phyloP scores from a whole-genome alignment of 1,284 basidiomycete species.

The Takashimella koratensis region DNA sequence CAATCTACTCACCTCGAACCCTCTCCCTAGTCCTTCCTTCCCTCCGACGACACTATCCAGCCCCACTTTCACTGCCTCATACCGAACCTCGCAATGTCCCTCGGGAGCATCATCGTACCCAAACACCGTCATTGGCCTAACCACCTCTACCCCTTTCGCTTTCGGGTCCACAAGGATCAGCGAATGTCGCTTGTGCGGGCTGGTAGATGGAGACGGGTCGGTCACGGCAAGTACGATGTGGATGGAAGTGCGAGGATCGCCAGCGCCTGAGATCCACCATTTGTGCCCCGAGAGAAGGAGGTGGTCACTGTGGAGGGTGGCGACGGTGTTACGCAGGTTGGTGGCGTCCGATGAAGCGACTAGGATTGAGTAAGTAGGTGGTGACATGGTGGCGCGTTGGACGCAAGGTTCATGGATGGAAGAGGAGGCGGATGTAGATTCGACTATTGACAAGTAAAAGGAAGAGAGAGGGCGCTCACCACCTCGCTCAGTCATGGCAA shows the following conservation, averaged over 20 bases:
- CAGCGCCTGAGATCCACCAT: conserved; percentile 99
- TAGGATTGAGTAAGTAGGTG: no score
- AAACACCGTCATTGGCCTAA: conserved; percentile 88
- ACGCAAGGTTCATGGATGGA: no score
- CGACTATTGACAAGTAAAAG: no score
- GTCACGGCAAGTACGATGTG: conserved; percentile 79
- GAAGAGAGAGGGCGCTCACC: conserved; percentile 53
- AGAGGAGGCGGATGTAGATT: no score
- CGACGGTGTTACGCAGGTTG: conserved; percentile 87
- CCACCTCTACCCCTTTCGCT: conserved; percentile 78
- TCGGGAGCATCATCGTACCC: conserved; percentile 94
- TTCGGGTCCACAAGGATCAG: conserved; percentile 89
- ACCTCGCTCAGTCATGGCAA: conserved; percentile 90
- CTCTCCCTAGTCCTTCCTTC: conserved; percentile 67
- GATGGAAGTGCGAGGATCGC: conserved; percentile 82
- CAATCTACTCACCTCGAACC: conserved; percentile 67
- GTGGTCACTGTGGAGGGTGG: conserved; percentile 70
- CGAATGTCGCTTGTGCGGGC: conserved; percentile 75
- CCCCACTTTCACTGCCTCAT: conserved; percentile 90
- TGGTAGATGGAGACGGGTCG: conserved; percentile 41
- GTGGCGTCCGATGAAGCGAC: conserved; percentile 94
- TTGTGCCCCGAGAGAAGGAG: conserved; percentile 96
- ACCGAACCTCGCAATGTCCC: conserved; percentile 92
- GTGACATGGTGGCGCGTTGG: no score
- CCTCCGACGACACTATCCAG: conserved; percentile 65